phyloP scores from a whole-genome alignment of 352 stramenopile genomes.

The Globisporangium echinulatum region DNA sequence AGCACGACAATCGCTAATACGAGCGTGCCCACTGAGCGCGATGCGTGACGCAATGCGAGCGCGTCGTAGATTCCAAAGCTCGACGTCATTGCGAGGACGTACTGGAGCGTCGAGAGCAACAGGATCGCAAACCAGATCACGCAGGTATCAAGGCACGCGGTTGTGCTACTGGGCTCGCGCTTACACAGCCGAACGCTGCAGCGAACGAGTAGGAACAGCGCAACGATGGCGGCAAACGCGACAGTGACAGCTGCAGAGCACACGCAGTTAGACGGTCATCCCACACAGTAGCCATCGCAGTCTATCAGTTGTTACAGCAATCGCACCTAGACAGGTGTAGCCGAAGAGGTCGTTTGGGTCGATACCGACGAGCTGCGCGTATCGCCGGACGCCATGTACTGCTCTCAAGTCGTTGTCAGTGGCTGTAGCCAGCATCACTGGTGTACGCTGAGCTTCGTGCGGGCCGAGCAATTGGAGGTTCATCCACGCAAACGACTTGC shows the following conservation, averaged over 20 bases:
- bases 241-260: conserved; percentile 13
- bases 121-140: conserved; percentile 34
- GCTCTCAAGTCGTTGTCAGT: background rate
- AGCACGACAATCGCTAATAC: conserved; percentile 29
- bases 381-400: conserved; percentile 27
- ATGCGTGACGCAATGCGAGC: conserved; percentile 1
- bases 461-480: conserved; percentile 40
- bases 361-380: conserved; percentile 29
- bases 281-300: background rate
- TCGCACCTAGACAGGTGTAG: conserved; percentile 32
- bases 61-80: conserved; percentile 42
- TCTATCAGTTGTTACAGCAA: background rate
- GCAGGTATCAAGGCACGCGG: conserved; percentile 27
- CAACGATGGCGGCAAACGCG: conserved; percentile 18
- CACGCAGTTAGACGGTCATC: background rate
- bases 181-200: conserved; percentile 17
- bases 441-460: background rate
- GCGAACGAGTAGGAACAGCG: conserved; percentile 27
- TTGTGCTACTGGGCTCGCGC: conserved; percentile 9
- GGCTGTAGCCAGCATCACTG: background rate
- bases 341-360: conserved; percentile 38
- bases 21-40: conserved; percentile 5
- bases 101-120: conserved; percentile 37
- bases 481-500: conserved; percentile 40
- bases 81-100: conserved; percentile 36